phyloP scores from a whole-genome alignment of 140 eudicot species.

The Stevia rebaudiana region DNA sequence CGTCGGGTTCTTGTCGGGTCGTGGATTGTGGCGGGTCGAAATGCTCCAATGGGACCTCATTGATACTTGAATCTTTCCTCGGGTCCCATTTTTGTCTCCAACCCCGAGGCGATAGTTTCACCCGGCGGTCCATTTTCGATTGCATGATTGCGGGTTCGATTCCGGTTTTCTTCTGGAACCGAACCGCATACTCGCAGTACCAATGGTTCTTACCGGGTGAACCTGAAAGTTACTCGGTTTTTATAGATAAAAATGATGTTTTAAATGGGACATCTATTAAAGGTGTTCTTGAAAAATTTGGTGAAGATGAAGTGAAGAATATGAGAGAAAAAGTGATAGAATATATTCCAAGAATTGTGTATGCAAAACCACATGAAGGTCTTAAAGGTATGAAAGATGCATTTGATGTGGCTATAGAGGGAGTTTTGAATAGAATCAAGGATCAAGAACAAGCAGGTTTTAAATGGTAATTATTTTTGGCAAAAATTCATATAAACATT shows the following conservation, averaged over 20 bases:
- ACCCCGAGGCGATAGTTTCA: constrained; percentile 89
- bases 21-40: constrained; percentile 73
- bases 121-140: constrained; percentile 82
- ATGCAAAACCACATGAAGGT: constrained; percentile 56
- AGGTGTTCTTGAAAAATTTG: constrained; percentile 41
- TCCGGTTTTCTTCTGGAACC: constrained; percentile 87
- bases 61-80: constrained; percentile 67
- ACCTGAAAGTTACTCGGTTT: constrained; percentile 81
- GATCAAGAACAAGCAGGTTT: constrained; percentile 51
- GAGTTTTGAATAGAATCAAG: constrained; percentile 70
- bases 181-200: constrained; percentile 80
- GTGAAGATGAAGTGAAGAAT: constrained; percentile 43
- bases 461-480: constrained; percentile 51
- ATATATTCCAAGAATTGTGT: constrained; percentile 60
- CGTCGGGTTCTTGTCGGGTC: constrained; percentile 58
- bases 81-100: constrained; percentile 78
- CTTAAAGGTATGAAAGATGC: constrained; percentile 67
- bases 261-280: constrained; percentile 60
- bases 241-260: constrained; percentile 60
- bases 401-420: constrained; percentile 82
- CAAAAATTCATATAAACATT: neutral
- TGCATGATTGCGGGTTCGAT: constrained; percentile 96
- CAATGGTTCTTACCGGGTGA: constrained; percentile 80
- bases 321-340: constrained; percentile 90
- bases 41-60: constrained; percentile 60